Evolutionary conservation across 208 protist species (phyloP), one percentile per base, ranked within the genome.

Genomic region (Leishmania lainsoni): DNA sequence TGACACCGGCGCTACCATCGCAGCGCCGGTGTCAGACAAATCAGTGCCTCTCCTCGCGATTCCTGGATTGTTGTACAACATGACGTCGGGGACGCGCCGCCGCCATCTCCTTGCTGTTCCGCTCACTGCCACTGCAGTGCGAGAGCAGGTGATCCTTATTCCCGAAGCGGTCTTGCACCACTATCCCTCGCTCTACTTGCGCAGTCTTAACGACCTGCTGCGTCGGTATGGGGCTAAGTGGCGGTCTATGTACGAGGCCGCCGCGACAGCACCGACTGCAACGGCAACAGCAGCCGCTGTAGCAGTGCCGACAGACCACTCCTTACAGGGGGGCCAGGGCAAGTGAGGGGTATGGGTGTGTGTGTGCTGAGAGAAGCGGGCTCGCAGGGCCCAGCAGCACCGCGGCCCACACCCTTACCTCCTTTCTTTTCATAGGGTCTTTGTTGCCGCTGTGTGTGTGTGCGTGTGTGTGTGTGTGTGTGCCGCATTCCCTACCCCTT

Each of bases 111-210:
- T 84, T 5, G 61, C 80, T 0, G 79, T 83, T 9, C 83, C 79
- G 3, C 10, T 61, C 2, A 80, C 66, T n/a, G 65, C 68, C 32
- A 54, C 63, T 8, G 80, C 59, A n/a, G 86, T 85, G 66, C 73
- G 78, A 26, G 71, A 83, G 63, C 80, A 88, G 42, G 49, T 89
- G 2, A 59, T 81, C 20, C 32, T 89, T 3, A 59, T 79, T 6
- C 68, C 88, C 0, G 85, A 91, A 32, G 78, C 59, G 10, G 77
- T 59, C 16, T 52, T 88, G 42, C 89, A 93, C 29, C 89, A 95
- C 79, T 91, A 91, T 63, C 91, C 91, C 0, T 81, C 81, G 58
- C 85, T 87, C 68, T 95, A 95, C 69, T 58, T 91, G 63, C 91
- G 91, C 42, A 77, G 81, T 10, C 68, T 94, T 17, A 83, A 89